Base-by-base conservation (phyloP, 306 rosid genomes). In the Cucumis melo region DNA sequence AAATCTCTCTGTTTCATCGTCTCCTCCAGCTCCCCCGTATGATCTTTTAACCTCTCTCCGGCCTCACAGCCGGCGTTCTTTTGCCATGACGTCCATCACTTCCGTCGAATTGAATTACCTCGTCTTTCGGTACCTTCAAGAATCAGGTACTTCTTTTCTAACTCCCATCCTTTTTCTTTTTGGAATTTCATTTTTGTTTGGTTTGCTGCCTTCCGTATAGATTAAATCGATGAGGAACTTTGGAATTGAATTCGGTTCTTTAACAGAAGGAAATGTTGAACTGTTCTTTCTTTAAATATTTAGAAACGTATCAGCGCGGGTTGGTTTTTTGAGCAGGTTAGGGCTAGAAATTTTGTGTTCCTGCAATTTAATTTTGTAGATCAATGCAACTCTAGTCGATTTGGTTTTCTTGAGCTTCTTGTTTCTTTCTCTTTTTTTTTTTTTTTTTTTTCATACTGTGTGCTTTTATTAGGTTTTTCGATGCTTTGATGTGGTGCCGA, bases 41-140 rank as follows among this genome's bases (percentile, higher is more conserved):
- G 95, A 57, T 82, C 66, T 65, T 78, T 65, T 86, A 71, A 81
- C 54, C 77, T 71, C 68, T 51, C 27, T 72, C 15, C 75, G 75
- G 79, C 85, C 77, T 75, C 77, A 68, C 63, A 74, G 89, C 88
- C 75, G 63, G 78, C 48, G 53, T 73, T 84, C 77, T 56, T 79
- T 32, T 51, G 81, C 81, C 64, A 93, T 91, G 97, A 41, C 87
- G 15, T 76, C 96, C 81, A 78, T 91, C 76, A 86, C 96, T 59
- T 90, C 98, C 85, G 93, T 83, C 75, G 97, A 93, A 77, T 85
- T 93, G 84, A 93, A 93, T 74, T 93, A 79, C 76, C 91, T 93
- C 0, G 89, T 93, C 10, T 93, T 88, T 67, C 98, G 98, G 5
- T 93, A 93, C 82, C 98, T 93, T 73, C 93, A 90, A 48, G 98